Conservation (phyloP, 225 moss, liverwort and hornwort species). For the Rhytidiadelphus loreus region DNA sequence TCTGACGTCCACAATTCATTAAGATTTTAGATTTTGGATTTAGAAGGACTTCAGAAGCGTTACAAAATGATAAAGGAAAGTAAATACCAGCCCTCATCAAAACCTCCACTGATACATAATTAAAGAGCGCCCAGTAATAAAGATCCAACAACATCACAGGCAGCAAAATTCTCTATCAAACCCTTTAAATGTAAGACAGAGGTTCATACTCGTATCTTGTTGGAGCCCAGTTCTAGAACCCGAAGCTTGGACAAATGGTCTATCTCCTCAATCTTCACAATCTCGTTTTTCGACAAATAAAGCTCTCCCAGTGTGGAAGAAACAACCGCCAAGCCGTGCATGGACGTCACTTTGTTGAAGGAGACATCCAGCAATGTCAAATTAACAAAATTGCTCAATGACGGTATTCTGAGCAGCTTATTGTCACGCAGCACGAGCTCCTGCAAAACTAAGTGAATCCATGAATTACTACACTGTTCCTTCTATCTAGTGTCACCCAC, state of each 20-base stretch:
- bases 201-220: slow-evolving; percentile 57
- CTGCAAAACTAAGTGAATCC: slow-evolving; percentile 4
- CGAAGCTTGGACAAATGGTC: slow-evolving; percentile 63
- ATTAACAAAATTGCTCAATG: slow-evolving; percentile 30
- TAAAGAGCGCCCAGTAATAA: background rate
- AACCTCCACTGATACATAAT: background rate
- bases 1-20: background rate
- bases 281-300: slow-evolving; percentile 74
- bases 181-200: background rate
- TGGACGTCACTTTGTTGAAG: slow-evolving; percentile 69
- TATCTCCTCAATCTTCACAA: slow-evolving; percentile 64
- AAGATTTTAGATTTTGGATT: background rate
- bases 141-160: background rate
- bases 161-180: background rate
- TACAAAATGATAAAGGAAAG: background rate
- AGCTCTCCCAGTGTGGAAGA: slow-evolving; percentile 41
- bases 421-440: slow-evolving; percentile 93
- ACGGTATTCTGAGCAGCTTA: slow-evolving; percentile 56
- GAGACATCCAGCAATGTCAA: slow-evolving; percentile 73
- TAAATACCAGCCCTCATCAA: background rate
- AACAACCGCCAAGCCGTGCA: slow-evolving; percentile 48
- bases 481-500: background rate
- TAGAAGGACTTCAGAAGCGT: background rate
- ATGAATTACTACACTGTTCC: background rate
- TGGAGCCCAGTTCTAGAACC: slow-evolving; percentile 83